These are phyloP conservation scores for Lagerstroemia speciosa DNA, from an alignment of 345 rosid species.

Conservation along the genomic window DNA sequence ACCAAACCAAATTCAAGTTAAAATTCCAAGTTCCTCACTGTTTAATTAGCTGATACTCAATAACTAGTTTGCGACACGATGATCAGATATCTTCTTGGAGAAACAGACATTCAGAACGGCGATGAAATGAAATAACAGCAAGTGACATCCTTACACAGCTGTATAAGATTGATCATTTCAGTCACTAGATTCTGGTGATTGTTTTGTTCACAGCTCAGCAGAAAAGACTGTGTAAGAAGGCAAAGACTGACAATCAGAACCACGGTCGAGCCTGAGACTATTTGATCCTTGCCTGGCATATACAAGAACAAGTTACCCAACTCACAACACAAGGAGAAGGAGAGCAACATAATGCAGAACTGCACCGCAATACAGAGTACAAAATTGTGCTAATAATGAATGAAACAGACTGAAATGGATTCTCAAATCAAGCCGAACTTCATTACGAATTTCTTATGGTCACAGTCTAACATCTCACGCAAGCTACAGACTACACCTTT, in stretches of 20 bases:
- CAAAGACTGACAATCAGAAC: background rate
- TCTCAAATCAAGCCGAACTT: constrained; percentile 11
- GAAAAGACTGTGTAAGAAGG: background rate
- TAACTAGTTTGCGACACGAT: no score
- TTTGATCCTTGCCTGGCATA: background rate
- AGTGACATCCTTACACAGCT: background rate
- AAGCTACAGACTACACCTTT: constrained; percentile 11
- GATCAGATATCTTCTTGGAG: background rate
- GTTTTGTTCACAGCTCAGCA: no score
- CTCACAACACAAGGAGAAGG: background rate
- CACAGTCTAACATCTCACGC: constrained; percentile 19
- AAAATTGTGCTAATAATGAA: background rate
- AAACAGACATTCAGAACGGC: background rate
- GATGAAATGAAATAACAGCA: no score
- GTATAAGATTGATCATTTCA: background rate
- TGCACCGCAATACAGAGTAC: background rate
- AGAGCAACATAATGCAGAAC: background rate
- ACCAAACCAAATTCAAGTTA: no score
- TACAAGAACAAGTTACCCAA: constrained; percentile 1
- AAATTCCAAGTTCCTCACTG: no score
- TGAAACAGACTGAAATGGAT: background rate
- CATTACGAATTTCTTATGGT: constrained; percentile 14
- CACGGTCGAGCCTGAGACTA: background rate
- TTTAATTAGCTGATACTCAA: no score
- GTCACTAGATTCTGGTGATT: background rate